Base-by-base conservation (phyloP, 2,329 filamentous ascomycete species). In the Teratosphaeriaceae sp. region DNA sequence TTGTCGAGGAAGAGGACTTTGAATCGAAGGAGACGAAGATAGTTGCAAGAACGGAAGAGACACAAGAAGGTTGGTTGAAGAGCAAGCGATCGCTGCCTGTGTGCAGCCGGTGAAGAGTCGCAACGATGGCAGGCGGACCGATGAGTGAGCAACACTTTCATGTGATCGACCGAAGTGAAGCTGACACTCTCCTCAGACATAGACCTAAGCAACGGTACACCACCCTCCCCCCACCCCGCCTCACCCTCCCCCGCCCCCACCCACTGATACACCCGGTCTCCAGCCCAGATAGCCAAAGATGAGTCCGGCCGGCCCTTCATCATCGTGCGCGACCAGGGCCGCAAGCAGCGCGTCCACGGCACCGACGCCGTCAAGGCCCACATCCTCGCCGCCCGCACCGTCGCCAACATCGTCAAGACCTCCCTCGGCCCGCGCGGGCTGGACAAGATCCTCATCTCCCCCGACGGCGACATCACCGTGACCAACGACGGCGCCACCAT, bases 401-500 rank as follows among this genome's bases (percentile, higher is more conserved):
- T 98, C 62, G 85, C 92, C 60, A 98, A 97, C 80, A 89, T 98
- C 47, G 88, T 98, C 67, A 97, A 95, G 75, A 95, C 87, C 69
- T 98, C 92, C 13, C 98, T 98, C 64, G 92, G 92, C 43, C 92
- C 92, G 40, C 95, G 88, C 50, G 92, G 92, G 38, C 78, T 98
- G 54, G 92, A 98, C 67, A 98, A 98, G 79, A 98, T 98, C 92
- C 97, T 98, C 92, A 92, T 98, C 59, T 92, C 98, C 71, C 92
- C 98, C 65, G 97, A 98, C 66, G 92, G 92, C 63, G 92, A 98
- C 73, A 92, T 98, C 46, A 98, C 92, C 48, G 92, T 98, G 46
- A 98, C 92, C 54, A 98, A 98, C 70, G 92, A 98, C 68, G 92
- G 92, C 63, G 92, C 92, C 43, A 98, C 92, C 24, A 98, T 98